Percentiles rank a stretch among this genome's conserved stretches.
Conservation (phyloP, 176 grass and related monocot genomes). For the Oryza officinalis region DNA sequence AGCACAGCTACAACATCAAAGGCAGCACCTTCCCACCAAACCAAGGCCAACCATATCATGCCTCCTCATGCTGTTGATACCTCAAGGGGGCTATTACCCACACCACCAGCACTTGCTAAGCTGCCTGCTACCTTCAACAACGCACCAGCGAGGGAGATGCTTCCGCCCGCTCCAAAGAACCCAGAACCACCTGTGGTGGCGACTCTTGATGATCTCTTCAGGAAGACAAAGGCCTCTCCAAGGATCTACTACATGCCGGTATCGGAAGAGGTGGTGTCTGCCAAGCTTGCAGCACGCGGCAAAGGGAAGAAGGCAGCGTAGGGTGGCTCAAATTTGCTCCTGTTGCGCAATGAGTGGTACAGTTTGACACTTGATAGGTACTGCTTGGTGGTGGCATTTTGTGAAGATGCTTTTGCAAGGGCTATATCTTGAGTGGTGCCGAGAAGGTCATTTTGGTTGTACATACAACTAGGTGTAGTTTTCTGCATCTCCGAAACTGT, state of each 20-base stretch:
- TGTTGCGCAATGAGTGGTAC: background rate
- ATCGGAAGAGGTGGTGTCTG: slow-evolving; percentile 58
- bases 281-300: slow-evolving; percentile 54
- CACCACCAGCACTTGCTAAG: slow-evolving; percentile 27
- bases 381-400: slow-evolving; percentile 2
- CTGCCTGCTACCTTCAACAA: slow-evolving; percentile 1
- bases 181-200: slow-evolving; percentile 26
- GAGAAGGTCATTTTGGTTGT: slow-evolving; percentile 2
- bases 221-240: slow-evolving; percentile 61
- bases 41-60: slow-evolving; percentile 40
- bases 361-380: background rate
- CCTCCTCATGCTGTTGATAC: slow-evolving; percentile 18
- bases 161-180: slow-evolving; percentile 49
- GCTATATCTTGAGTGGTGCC: background rate
- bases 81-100: slow-evolving; percentile 42
- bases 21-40: slow-evolving; percentile 37
- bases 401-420: background rate
- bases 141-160: slow-evolving; percentile 25
- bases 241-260: slow-evolving; percentile 83
- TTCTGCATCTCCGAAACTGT: background rate
- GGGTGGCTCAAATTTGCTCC: background rate
- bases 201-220: slow-evolving; percentile 81
- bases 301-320: slow-evolving; percentile 31
- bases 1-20: slow-evolving; percentile 30
- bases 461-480: background rate